Evolutionary conservation across 1,284 basidiomycete species (phyloP).

Genomic region (Ganoderma resinaceum): DNA sequence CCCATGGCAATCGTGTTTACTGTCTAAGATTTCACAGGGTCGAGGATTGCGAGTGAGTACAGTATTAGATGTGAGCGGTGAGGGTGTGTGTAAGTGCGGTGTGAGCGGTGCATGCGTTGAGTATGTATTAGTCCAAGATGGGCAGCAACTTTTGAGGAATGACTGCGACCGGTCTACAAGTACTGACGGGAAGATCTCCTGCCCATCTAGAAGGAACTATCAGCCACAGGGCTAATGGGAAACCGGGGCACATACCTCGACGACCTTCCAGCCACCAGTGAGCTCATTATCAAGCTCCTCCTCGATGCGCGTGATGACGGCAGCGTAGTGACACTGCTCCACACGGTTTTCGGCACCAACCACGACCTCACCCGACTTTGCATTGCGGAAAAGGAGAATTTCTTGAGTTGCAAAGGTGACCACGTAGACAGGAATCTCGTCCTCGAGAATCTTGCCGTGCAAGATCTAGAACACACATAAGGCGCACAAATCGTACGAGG

Average conservation of each 20-base stretch:
- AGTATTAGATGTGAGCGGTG: conserved; percentile 30
- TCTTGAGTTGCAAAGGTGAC: conserved; percentile 96
- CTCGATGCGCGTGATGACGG: conserved; percentile 89
- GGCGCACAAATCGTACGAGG: neutral
- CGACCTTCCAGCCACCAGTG: conserved; percentile 98
- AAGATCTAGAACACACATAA: conserved; percentile 57
- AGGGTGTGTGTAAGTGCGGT: conserved; percentile 10
- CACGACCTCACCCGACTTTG: conserved; percentile 84
- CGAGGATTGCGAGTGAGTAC: conserved; percentile 19
- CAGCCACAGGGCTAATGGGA: neutral
- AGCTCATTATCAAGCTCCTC: conserved; percentile 90
- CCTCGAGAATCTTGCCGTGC: conserved; percentile 88
- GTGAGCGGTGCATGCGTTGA: conserved; percentile 7
- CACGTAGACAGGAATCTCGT: conserved; percentile 92
- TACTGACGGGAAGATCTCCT: conserved; percentile 49
- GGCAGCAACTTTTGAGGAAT: conserved; percentile 21
- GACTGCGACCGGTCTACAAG: conserved; percentile 36
- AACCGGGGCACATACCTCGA: conserved; percentile 72
- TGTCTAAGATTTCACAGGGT: conserved; percentile 18
- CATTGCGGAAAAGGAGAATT: conserved; percentile 90
- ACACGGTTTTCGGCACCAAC: conserved; percentile 91
- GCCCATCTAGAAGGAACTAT: conserved; percentile 43
- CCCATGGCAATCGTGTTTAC: conserved; percentile 5
- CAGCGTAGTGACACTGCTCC: conserved; percentile 93
- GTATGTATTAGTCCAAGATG: conserved; percentile 20